Conservation (phyloP, 352 stramenopile genomes). For the Phytopythium sindhum region DNA sequence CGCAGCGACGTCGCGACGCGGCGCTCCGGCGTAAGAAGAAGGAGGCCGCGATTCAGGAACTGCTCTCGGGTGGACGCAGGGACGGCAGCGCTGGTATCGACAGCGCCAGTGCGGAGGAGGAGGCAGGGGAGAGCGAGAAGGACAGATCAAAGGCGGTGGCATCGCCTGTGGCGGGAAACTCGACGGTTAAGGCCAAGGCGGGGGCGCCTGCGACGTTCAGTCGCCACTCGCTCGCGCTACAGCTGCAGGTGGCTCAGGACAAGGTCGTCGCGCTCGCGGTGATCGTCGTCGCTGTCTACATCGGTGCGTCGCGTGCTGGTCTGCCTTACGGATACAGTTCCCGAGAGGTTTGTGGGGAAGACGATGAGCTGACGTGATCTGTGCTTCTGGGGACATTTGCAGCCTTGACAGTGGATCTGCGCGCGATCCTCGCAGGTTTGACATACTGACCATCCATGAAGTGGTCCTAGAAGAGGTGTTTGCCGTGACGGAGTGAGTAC, state of each 20-base stretch:
- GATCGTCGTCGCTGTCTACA: conserved; percentile 39
- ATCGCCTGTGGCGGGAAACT: background rate
- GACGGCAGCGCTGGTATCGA: background rate
- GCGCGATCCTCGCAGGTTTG: conserved; percentile 35
- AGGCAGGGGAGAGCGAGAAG: background rate
- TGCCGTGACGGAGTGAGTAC: too few relatives aligned
- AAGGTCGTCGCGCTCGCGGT: conserved; percentile 58
- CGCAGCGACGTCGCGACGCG: conserved; percentile 65
- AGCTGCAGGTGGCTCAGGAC: conserved; percentile 49
- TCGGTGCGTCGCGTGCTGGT: conserved; percentile 22
- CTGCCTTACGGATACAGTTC: background rate
- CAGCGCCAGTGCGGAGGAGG: conserved; percentile 4
- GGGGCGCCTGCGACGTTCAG: conserved; percentile 34
- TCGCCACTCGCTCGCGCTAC: conserved; percentile 50
- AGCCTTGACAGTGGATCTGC: conserved; percentile 51
- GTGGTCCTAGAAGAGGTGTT: background rate
- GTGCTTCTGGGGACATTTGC: background rate
- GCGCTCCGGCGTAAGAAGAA: conserved; percentile 55
- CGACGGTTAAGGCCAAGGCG: conserved; percentile 4
- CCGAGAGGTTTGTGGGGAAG: background rate
- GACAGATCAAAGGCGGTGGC: background rate
- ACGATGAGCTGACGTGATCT: background rate
- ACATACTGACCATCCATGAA: background rate
- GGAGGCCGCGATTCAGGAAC: conserved; percentile 52
- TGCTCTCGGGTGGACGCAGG: conserved; percentile 20